Percentiles rank a stretch among this genome's conserved stretches.
Conservation (phyloP, 768 basidiomycete genomes). For the Lentinula lateritia region DNA sequence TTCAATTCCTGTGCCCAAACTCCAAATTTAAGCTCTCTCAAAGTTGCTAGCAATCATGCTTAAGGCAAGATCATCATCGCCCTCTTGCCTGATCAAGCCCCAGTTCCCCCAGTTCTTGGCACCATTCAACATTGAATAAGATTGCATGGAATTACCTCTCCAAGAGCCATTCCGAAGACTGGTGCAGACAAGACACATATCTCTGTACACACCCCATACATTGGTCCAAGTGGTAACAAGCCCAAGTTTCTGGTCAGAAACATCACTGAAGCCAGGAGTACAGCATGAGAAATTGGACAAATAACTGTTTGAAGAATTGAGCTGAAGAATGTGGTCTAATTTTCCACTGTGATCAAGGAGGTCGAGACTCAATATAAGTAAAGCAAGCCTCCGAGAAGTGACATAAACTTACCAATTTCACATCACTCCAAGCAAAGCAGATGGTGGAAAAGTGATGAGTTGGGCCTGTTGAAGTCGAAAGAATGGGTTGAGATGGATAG, state of each 20-base stretch:
- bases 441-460: conserved; percentile 55
- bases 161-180: conserved; percentile 75
- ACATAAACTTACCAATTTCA: conserved; percentile 51
- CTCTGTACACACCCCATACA: conserved; percentile 79
- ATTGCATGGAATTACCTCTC: conserved; percentile 42
- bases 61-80: conserved; percentile 57
- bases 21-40: conserved; percentile 30
- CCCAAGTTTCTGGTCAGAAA: conserved; percentile 26
- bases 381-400: background rate
- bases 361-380: background rate
- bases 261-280: conserved; percentile 18
- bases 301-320: conserved; percentile 34
- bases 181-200: conserved; percentile 77
- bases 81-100: conserved; percentile 56
- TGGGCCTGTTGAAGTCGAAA: conserved; percentile 26
- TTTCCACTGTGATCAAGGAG: conserved; percentile 56
- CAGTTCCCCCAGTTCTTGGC: conserved; percentile 34
- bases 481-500: conserved; percentile 48
- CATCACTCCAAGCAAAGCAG: conserved; percentile 81
- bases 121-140: conserved; percentile 45
- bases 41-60: conserved; percentile 6
- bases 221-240: conserved; percentile 60
- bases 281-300: conserved; percentile 30
- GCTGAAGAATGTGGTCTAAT: conserved; percentile 60
- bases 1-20: conserved; percentile 67